These are phyloP conservation scores for Dactylellina leptospora DNA, from an alignment of 2,329 filamentous ascomycete genomes.

Conservation along the genomic window DNA sequence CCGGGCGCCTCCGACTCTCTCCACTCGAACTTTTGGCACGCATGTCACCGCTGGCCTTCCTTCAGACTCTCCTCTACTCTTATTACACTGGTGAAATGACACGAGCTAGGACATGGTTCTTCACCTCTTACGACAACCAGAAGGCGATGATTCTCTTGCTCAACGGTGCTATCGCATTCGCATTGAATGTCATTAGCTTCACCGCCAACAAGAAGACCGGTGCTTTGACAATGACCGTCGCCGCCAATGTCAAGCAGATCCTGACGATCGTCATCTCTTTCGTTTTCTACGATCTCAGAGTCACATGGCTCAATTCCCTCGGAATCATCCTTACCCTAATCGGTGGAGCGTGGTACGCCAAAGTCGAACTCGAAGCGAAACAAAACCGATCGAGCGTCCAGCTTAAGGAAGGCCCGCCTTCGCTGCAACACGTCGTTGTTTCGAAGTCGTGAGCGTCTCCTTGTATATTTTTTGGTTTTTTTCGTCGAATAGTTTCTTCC, in stretches of 20 bases:
- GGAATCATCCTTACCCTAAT: constrained; percentile 65
- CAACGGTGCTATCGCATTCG: constrained; percentile 67
- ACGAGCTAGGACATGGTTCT: constrained; percentile 54
- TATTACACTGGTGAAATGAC: constrained; percentile 72
- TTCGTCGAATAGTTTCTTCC: constrained; percentile 24
- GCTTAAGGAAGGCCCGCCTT: constrained; percentile 35
- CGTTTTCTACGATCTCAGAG: constrained; percentile 65
- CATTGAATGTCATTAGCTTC: constrained; percentile 69
- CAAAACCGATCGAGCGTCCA: constrained; percentile 50
- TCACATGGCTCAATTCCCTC: constrained; percentile 67
- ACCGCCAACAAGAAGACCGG: constrained; percentile 69
- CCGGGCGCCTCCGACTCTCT: constrained; percentile 67
- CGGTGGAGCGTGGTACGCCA: constrained; percentile 69
- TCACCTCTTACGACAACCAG: constrained; percentile 47
- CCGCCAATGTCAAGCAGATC: constrained; percentile 69
- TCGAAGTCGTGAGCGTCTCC: constrained; percentile 44
- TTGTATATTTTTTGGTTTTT: constrained; percentile 4
- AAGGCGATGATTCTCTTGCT: constrained; percentile 61
- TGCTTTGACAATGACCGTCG: constrained; percentile 69
- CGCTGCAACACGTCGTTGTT: constrained; percentile 40
- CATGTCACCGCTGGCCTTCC: constrained; percentile 71
- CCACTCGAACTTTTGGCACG: constrained; percentile 70
- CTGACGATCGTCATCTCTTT: constrained; percentile 68
- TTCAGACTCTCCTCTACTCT: constrained; percentile 69
- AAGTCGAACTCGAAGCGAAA: constrained; percentile 63